Conservation (phyloP, 345 rosid genomes). For the Euphorbia peplus region DNA sequence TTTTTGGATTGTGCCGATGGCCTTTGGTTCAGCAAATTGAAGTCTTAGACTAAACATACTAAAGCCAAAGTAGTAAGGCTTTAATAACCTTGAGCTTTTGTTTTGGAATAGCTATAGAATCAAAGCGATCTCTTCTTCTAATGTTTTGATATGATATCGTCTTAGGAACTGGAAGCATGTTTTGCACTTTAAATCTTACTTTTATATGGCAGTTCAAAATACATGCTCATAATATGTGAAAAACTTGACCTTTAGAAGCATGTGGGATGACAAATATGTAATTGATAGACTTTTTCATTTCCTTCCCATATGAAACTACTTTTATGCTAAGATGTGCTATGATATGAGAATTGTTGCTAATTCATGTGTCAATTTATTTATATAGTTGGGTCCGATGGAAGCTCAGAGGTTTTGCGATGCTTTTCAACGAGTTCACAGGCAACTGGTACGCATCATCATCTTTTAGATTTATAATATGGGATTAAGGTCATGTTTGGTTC, state of each 20-base stretch:
- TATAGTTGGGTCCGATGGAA: conserved; percentile 62
- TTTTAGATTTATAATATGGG: neutral
- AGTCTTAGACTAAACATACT: neutral
- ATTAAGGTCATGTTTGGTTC: neutral
- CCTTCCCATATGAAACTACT: neutral
- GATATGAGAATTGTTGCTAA: neutral
- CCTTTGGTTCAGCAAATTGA: neutral
- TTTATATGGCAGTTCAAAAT: neutral
- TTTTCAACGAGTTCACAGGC: conserved; percentile 69
- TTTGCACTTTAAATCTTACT: too few species aligned
- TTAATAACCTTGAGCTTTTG: neutral
- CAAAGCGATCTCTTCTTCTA: neutral
- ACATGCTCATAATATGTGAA: neutral
- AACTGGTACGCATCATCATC: conserved; percentile 47
- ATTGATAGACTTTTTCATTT: neutral
- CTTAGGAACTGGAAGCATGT: too few species aligned
- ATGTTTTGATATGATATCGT: neutral
- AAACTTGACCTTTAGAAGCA: neutral
- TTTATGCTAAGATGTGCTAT: neutral
- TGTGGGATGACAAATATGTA: neutral
- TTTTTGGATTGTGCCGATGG: neutral
- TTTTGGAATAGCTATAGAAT: neutral
- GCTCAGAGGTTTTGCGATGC: conserved; percentile 76
- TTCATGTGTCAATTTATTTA: conserved; percentile 7
- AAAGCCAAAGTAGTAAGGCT: too few species aligned